Base-by-base conservation (phyloP, 192 early-diverging fungal species). In the Linderina pennispora region DNA sequence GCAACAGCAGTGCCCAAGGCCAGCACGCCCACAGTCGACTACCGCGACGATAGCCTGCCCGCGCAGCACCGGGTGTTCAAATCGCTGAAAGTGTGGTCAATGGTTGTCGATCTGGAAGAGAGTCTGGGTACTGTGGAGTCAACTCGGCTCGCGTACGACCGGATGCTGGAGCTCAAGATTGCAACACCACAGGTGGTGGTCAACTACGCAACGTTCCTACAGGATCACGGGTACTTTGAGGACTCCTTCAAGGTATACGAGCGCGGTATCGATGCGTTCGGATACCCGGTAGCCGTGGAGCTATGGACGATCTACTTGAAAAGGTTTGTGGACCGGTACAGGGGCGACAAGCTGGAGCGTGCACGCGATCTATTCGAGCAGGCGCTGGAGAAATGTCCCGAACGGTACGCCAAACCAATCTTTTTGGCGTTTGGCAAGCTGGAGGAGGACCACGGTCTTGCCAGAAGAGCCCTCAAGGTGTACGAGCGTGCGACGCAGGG, bases 191-290 rank as follows among this genome's bases (percentile, higher is more conserved):
- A 98, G 58, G 85, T 88, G n/a, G 79, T 99, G 28, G 90, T 96
- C 63, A 92, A 99, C 64, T 98, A 89, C 64, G 91, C 91, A 10
- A 74, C 62, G 23, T 94, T 89, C 55, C 74, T 97, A 46, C 90
- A 97, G 58, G 88, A 92, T 40, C 74, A 88, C 48, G 77, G 81
- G 34, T 93, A 82, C 74, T 94, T 83, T 66, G 97, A 99, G 73
- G 97, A 97, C 65, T 84, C 85, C 23, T 99, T 90, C 77, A 82
- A 85, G 59, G 89, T 89, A 3, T 99, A 92, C 58, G 97, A 99
- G 58, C 85, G 90, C 45, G 97, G 94, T 8, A 92, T 99, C 55
- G 87, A 91, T 10, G 60, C 84, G 16, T 98, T 99, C 57, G 92
- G 92, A 14, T 97, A 87, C 57, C 94, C 97, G 0, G 88, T 96